phyloP scores from a whole-genome alignment of 2,329 filamentous ascomycete species.

The Reticulascus tulasneorum region DNA sequence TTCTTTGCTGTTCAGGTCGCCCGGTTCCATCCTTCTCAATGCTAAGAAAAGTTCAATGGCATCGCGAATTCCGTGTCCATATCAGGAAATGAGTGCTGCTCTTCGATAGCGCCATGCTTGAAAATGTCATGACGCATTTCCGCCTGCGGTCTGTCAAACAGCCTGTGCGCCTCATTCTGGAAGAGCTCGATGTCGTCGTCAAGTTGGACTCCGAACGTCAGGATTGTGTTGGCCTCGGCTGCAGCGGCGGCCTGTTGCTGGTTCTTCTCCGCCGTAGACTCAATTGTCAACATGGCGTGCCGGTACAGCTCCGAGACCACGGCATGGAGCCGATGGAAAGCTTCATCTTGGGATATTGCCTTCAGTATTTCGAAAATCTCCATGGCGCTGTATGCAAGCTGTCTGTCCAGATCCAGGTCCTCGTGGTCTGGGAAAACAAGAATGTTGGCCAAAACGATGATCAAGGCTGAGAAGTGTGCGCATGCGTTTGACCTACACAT shows the following conservation, averaged over 20 bases:
- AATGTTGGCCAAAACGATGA: conserved; percentile 29
- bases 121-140: too few relatives aligned
- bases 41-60: too few relatives aligned
- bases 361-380: conserved; percentile 21
- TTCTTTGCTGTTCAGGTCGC: too few relatives aligned
- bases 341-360: neutral
- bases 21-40: too few relatives aligned
- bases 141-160: too few relatives aligned
- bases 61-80: too few relatives aligned
- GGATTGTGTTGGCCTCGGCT: neutral
- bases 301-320: conserved; percentile 13
- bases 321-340: conserved; percentile 7
- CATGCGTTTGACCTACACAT: conserved; percentile 13
- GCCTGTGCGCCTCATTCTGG: too few relatives aligned
- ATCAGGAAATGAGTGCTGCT: too few relatives aligned
- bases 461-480: conserved; percentile 27
- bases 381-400: conserved; percentile 21
- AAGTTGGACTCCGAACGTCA: conserved; percentile 7
- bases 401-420: conserved; percentile 21
- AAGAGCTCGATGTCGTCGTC: conserved; percentile 9
- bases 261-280: neutral
- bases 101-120: too few relatives aligned
- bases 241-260: conserved; percentile 4
- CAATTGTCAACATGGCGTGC: conserved; percentile 11
- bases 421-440: conserved; percentile 22